These are phyloP conservation scores for Geotrichum fermentans DNA, from an alignment of 1,139 yeast genomes.

Conservation along the genomic window DNA sequence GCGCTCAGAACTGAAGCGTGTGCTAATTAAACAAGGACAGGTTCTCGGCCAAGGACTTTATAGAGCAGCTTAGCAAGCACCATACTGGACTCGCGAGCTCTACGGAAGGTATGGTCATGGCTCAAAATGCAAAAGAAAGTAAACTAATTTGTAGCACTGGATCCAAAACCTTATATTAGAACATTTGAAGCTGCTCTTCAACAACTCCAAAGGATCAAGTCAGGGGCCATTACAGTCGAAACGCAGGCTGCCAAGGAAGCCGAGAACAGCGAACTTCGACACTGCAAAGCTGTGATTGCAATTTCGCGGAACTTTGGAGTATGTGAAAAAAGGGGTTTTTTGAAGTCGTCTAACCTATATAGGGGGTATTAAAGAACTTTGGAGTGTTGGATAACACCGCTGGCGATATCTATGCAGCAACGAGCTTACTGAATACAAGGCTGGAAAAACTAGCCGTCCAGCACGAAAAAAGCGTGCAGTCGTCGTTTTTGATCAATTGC, in stretches of 20 bases:
- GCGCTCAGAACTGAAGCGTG: neutral
- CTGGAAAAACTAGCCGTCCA: conserved; percentile 71
- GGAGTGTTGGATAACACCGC: conserved; percentile 57
- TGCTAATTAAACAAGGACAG: conserved; percentile 46
- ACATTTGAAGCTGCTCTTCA: conserved; percentile 83
- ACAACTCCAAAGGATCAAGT: conserved; percentile 58
- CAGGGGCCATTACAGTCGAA: conserved; percentile 50
- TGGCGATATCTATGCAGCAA: conserved; percentile 45
- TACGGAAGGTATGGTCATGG: conserved; percentile 51
- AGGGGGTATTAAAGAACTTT: conserved; percentile 42
- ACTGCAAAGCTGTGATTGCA: conserved; percentile 57
- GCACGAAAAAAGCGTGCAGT: conserved; percentile 67
- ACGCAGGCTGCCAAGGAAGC: conserved; percentile 52
- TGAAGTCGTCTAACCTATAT: conserved; percentile 9
- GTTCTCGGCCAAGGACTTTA: conserved; percentile 71
- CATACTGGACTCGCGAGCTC: conserved; percentile 42
- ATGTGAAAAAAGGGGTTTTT: too few species aligned
- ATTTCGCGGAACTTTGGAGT: conserved; percentile 14
- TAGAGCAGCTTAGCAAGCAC: conserved; percentile 75
- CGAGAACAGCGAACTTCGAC: conserved; percentile 58
- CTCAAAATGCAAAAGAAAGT: too few species aligned
- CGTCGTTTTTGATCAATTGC: conserved; percentile 69
- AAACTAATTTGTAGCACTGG: conserved; percentile 43
- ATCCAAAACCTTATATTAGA: conserved; percentile 91
- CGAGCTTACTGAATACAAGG: conserved; percentile 70